Base-by-base conservation (phyloP, 768 basidiomycete genomes). In the Mycena vitilis region DNA sequence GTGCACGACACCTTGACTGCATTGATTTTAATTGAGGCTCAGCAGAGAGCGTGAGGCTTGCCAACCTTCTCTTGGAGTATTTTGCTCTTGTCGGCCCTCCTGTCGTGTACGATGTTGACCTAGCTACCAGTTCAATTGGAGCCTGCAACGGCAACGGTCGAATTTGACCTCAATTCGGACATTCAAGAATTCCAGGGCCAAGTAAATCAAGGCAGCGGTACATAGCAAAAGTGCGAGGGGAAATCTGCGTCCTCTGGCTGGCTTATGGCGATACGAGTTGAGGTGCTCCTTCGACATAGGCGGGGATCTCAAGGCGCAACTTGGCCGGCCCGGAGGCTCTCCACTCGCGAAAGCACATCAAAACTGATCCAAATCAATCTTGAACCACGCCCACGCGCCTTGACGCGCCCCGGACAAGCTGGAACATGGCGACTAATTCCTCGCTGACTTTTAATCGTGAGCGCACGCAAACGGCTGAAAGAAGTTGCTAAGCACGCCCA, bases 371-470 rank as follows among this genome's bases (percentile, higher is more conserved):
- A 15, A 16, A 45, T 16, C 44, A 6, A 45, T 45, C 44, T 30
- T 30, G 30, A 20, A 45, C 40, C 11, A 4, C 13, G 13, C 2
- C 51, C 30, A 37, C 53, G 53, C 53, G 20, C 13, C 53, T 5
- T n/a, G 53, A 38, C 53, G 34, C 34, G 38, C n/a, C 30, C 30
- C 30, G 30, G 18, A 38, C n/a, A n/a, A n/a, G n/a, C 53, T 40
- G 10, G 22, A 47, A 48, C 37, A 65, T 64, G 63, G 63, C 63
- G 2, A 30, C 30, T 25, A 44, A 58, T 53, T 55, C 63, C 40
- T 60, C 80, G 30, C 77, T 82, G 42, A 83, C 76, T 49, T 83
- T 76, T 57, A 81, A 82, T 65, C 82, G 82, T 82, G 71, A 70
- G 81, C 73, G 57, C 44, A 5, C 20, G 18, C 18, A 34, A 56